Conservation (phyloP, 2,329 filamentous ascomycete species). For the Sclerotinia minor region DNA sequence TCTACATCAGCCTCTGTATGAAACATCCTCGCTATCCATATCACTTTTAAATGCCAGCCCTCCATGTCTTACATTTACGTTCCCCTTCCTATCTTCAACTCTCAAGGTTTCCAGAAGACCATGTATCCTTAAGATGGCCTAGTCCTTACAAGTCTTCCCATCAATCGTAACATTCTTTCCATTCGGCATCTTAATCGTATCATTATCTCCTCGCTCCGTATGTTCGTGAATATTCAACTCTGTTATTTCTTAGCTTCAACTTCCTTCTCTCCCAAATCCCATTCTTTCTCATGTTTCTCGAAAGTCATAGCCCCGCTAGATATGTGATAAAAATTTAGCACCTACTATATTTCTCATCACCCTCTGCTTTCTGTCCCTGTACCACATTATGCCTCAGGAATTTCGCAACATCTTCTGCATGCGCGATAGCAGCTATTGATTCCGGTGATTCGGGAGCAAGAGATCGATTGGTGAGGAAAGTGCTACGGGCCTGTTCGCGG, state of each 20-base stretch:
- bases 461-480: conserved; percentile 68
- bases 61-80: not conserved
- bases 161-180: conserved; percentile 41
- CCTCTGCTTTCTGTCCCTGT: conserved; percentile 63
- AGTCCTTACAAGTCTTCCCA: conserved; percentile 32
- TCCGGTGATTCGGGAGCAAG: conserved; percentile 60
- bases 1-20: not conserved
- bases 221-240: conserved; percentile 86
- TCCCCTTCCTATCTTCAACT: not conserved
- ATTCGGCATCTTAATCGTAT: conserved; percentile 69
- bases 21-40: not conserved
- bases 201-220: conserved; percentile 91
- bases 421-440: conserved; percentile 64
- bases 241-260: conserved; percentile 44
- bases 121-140: not conserved
- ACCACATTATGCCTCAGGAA: conserved; percentile 84
- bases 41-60: not conserved
- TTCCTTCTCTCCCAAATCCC: not conserved
- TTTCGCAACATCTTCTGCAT: conserved; percentile 79
- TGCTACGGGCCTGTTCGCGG: conserved; percentile 66
- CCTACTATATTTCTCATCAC: conserved; percentile 61
- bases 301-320: not conserved
- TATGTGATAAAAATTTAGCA: conserved; percentile 28
- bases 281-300: not conserved
- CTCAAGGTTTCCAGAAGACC: not conserved